phyloP scores from a whole-genome alignment of 495 filamentous ascomycete genomes.

The Daldinia caldariorum region DNA sequence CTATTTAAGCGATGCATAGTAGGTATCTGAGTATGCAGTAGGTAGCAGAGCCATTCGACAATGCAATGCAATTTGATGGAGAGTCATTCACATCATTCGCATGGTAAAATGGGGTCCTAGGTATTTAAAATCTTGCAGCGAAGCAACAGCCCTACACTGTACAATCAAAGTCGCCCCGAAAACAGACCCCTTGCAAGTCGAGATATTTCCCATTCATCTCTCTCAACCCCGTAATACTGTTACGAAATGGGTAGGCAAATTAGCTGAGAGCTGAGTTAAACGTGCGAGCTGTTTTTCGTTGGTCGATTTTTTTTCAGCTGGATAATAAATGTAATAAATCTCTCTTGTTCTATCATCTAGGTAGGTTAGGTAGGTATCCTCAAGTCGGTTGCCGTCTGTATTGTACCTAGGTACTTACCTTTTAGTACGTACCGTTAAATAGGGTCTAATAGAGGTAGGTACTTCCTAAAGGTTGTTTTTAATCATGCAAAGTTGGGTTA shows the following conservation, averaged over 20 bases:
- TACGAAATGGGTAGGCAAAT: constrained; percentile 1
- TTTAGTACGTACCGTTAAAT: not conserved
- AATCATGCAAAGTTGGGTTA: constrained; percentile 14
- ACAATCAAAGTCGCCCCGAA: constrained; percentile 14
- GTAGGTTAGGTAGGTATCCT: too few relatives aligned
- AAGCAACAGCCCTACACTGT: constrained; percentile 33
- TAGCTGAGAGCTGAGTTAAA: not conserved
- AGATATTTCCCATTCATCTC: constrained; percentile 5
- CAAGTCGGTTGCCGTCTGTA: constrained; percentile 2
- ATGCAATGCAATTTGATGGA: constrained; percentile 30
- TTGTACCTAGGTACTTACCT: not conserved
- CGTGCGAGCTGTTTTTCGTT: not conserved
- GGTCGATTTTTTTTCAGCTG: not conserved
- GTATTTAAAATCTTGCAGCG: constrained; percentile 27
- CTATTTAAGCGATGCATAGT: constrained; percentile 1
- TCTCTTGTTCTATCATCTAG: not conserved
- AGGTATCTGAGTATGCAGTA: too few relatives aligned
- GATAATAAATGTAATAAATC: not conserved
- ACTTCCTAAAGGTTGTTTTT: not conserved
- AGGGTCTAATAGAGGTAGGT: too few relatives aligned
- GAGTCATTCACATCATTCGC: not conserved
- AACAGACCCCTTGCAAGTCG: not conserved
- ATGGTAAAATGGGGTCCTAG: constrained; percentile 1
- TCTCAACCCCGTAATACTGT: constrained; percentile 1
- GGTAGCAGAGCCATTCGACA: constrained; percentile 24